Base-by-base conservation (phyloP, 2,329 filamentous ascomycete genomes). In the Endoconidiophora polonica region DNA sequence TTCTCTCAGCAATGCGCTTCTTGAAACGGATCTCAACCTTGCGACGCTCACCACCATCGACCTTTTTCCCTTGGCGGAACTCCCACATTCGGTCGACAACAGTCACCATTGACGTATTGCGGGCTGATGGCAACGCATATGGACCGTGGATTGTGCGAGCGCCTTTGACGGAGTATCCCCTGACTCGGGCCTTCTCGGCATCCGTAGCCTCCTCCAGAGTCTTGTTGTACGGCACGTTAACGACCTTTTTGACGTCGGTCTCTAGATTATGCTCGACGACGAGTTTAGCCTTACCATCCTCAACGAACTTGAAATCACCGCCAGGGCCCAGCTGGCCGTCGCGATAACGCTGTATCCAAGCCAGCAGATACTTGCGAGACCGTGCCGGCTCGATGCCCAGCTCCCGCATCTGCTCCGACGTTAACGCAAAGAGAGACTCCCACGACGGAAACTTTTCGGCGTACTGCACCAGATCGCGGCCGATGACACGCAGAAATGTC, bases 31-130 rank as follows among this genome's bases (percentile, higher is more conserved):
- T 80, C 68, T 94, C 82, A 14, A 83, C 84, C 63, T 76, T 79
- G 65, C 91, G 77, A 64, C 91, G 80, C 72, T 98, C 91, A 72
- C 91, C 91, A 61, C 91, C 91, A 66, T 96, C 88, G 57, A 98
- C 81, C 79, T 96, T 96, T 60, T 79, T 78, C 24, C 91, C 90
- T 59, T 81, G 75, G 62, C 75, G 81, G 59, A 87, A 73, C 69
- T 96, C 90, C 91, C 90, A 96, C 70, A 96, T 82, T 7, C 90
- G 87, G 63, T 95, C 88, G 51, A 80, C 77, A 20, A 85, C 73
- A 55, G 72, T 71, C 57, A 96, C 72, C 47, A 72, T 70, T 9
- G 81, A 84, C 6, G 77, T 79, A 39, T 69, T 67, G 1, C 76
- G 73, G 1, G 75, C 76, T 24, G 88, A 61, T 3, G 79, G 77